Conservation (phyloP, 768 basidiomycete genomes). For the Calocera cornea region DNA sequence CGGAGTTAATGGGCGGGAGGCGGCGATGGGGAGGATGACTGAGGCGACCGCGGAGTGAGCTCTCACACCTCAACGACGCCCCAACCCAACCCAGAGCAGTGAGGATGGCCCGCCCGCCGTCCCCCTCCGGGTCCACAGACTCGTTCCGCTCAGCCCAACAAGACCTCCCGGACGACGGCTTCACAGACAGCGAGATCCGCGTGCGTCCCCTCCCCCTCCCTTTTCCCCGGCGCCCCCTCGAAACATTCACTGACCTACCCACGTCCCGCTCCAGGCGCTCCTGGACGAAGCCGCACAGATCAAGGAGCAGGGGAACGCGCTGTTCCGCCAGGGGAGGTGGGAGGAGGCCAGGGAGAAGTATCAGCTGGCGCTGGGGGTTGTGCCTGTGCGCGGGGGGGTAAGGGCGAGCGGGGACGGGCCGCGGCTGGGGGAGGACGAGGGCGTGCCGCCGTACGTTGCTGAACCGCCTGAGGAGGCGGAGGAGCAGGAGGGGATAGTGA, state of each 20-base stretch:
- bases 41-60: too few species aligned
- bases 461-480: conserved; percentile 13
- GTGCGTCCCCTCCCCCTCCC: neutral
- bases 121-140: neutral
- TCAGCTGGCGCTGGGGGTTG: conserved; percentile 45
- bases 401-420: conserved; percentile 9
- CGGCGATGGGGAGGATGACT: too few species aligned
- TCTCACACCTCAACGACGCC: too few species aligned
- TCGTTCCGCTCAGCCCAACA: neutral
- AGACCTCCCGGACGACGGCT: neutral
- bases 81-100: too few species aligned
- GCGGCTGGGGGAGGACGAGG: conserved; percentile 20
- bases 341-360: conserved; percentile 59
- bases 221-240: neutral
- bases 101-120: neutral
- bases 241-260: too few species aligned
- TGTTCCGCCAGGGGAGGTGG: conserved; percentile 54
- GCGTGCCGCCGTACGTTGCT: conserved; percentile 10
- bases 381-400: too few species aligned
- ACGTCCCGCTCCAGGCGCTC: conserved; percentile 31
- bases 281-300: conserved; percentile 43
- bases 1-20: too few species aligned
- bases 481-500: conserved; percentile 16
- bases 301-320: conserved; percentile 63
- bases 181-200: neutral